A percentile compares a stretch with the other conserved stretches of the same genome.
phyloP scores from a whole-genome alignment of 1,284 basidiomycete genomes.

The Laetiporus sulphureus region DNA sequence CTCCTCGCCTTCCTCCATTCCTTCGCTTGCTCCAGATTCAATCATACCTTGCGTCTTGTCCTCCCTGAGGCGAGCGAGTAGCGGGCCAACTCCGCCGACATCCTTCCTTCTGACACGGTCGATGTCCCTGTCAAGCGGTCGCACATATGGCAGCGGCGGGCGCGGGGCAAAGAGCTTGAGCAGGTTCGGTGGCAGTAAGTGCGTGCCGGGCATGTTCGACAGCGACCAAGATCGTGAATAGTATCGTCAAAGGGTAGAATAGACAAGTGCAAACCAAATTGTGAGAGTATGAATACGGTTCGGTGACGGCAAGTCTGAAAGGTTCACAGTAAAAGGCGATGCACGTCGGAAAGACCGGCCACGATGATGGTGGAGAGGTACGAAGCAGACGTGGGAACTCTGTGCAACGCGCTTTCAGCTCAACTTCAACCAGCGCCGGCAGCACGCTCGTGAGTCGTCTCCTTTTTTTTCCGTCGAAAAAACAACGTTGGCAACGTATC shows the following conservation, averaged over 20 bases:
- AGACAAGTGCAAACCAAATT: no score
- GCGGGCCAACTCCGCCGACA: constrained; percentile 65
- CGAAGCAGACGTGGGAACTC: background rate
- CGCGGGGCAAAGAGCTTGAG: constrained; percentile 92
- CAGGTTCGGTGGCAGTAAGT: constrained; percentile 88
- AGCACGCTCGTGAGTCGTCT: background rate
- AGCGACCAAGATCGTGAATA: background rate
- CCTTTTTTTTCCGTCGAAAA: background rate
- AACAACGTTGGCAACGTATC: no score
- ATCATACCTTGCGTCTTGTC: constrained; percentile 66
- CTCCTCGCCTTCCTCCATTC: constrained; percentile 78
- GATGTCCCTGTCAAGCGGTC: constrained; percentile 80
- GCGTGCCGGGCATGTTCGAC: constrained; percentile 69
- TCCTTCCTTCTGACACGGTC: constrained; percentile 66
- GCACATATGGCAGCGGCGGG: constrained; percentile 78
- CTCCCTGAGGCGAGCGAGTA: constrained; percentile 72
- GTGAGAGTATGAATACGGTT: no score
- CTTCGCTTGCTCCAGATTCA: constrained; percentile 46
- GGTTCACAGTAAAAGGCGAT: no score
- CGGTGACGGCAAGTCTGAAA: no score
- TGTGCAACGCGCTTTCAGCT: background rate
- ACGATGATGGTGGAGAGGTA: background rate
- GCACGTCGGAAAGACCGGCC: background rate
- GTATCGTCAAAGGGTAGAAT: background rate
- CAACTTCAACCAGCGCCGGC: no score